phyloP scores from a whole-genome alignment of 805 yeast genomes.

The Yamadazyma nakazawae region DNA sequence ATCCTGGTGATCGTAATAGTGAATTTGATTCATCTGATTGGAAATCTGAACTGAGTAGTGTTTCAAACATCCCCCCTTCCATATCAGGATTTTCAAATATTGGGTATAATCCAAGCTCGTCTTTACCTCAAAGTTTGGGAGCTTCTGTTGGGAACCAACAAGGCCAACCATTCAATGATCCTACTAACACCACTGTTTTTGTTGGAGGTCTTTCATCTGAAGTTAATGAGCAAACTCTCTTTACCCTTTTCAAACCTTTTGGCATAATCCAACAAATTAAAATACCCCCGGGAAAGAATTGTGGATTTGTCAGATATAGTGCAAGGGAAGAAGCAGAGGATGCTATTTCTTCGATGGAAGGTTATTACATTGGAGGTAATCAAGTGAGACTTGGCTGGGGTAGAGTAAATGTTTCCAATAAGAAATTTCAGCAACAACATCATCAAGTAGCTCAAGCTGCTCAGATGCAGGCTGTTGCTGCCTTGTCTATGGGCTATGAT shows the following conservation, averaged over 20 bases:
- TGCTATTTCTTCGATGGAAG: constrained; percentile 86
- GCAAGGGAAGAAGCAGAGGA: constrained; percentile 79
- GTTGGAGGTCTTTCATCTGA: constrained; percentile 73
- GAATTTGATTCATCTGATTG: neutral
- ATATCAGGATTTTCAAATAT: neutral
- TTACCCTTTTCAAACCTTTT: constrained; percentile 64
- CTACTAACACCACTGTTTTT: constrained; percentile 71
- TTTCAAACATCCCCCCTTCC: neutral
- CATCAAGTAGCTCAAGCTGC: constrained; percentile 32
- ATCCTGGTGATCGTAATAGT: neutral
- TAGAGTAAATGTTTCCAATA: constrained; percentile 40
- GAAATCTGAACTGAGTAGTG: neutral
- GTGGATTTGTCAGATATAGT: constrained; percentile 84
- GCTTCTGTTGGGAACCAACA: constrained; percentile 3
- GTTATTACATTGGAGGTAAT: constrained; percentile 81
- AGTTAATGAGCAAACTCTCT: constrained; percentile 58
- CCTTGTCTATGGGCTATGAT: constrained; percentile 38
- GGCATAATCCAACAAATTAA: constrained; percentile 69
- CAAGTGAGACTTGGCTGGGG: constrained; percentile 90
- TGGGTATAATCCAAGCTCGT: neutral
- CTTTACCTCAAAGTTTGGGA: neutral
- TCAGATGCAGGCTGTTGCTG: constrained; percentile 37
- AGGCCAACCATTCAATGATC: constrained; percentile 43
- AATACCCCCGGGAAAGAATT: constrained; percentile 77
- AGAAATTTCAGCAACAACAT: constrained; percentile 31